These are phyloP conservation scores for Cynara cardunculus DNA, from an alignment of 129 eudicot genomes.

Conservation along the genomic window DNA sequence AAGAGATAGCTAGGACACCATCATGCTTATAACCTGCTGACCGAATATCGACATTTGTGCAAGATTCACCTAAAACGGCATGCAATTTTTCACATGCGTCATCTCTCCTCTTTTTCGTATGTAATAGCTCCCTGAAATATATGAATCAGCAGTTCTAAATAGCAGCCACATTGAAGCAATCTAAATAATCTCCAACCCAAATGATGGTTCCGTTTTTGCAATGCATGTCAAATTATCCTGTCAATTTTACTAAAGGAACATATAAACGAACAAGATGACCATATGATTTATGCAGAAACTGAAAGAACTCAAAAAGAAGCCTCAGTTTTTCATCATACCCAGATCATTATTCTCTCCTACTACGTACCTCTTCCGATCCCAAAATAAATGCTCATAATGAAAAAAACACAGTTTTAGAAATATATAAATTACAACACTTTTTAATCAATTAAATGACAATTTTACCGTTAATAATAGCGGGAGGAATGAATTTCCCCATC, in stretches of 20 bases:
- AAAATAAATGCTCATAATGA: too few relatives aligned
- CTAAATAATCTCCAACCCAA: slow-evolving; percentile 13
- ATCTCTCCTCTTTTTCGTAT: slow-evolving; percentile 61
- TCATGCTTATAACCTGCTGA: slow-evolving; percentile 48
- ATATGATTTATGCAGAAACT: not conserved
- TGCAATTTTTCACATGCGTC: slow-evolving; percentile 53
- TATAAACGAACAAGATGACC: not conserved
- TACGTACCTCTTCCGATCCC: not conserved
- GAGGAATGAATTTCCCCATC: too few relatives aligned
- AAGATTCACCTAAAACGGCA: slow-evolving; percentile 58
- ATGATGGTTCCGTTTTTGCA: not conserved
- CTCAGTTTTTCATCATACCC: not conserved
- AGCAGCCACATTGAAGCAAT: not conserved
- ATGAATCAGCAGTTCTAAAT: not conserved
- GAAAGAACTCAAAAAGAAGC: not conserved
- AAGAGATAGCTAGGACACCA: slow-evolving; percentile 38
- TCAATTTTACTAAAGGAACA: not conserved
- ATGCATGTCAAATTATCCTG: not conserved
- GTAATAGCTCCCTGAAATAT: slow-evolving; percentile 57
- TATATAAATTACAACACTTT: too few relatives aligned
- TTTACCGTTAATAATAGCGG: too few relatives aligned
- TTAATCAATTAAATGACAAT: too few relatives aligned
- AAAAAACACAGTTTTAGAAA: too few relatives aligned
- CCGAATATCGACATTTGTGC: slow-evolving; percentile 57
- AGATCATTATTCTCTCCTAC: not conserved